phyloP scores from a whole-genome alignment of 768 basidiomycete genomes.

The Lactarius trivialis region DNA sequence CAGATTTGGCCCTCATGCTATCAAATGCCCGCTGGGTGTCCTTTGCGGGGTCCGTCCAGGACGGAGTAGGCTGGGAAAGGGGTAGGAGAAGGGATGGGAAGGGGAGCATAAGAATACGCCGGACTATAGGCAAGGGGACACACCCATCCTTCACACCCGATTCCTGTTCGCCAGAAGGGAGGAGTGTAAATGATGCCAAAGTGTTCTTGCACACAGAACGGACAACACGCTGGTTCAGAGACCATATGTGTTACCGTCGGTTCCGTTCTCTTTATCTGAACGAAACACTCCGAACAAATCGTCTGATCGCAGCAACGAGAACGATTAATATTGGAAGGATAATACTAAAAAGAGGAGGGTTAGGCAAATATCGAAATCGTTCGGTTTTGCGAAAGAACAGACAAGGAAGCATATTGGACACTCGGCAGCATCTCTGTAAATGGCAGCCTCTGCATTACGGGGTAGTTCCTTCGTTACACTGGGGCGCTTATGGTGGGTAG shows the following conservation, averaged over 20 bases:
- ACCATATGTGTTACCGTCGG: slow-evolving; percentile 93
- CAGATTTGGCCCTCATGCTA: slow-evolving; percentile 13
- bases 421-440: slow-evolving; percentile 82
- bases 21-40: slow-evolving; percentile 36
- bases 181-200: slow-evolving; percentile 89
- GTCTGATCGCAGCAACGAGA: slow-evolving; percentile 98
- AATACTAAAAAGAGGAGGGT: slow-evolving; percentile 55
- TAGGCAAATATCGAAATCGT: slow-evolving; percentile 19
- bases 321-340: slow-evolving; percentile 93
- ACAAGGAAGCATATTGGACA: slow-evolving; percentile 99
- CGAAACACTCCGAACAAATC: slow-evolving; percentile 98
- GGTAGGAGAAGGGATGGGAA: slow-evolving; percentile 1
- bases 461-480: slow-evolving; percentile 55
- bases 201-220: slow-evolving; percentile 96
- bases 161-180: slow-evolving; percentile 74
- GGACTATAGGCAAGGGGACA: slow-evolving; percentile 27
- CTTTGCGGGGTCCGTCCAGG: slow-evolving; percentile 51
- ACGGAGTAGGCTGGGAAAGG: slow-evolving; percentile 26
- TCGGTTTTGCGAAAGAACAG: slow-evolving; percentile 31
- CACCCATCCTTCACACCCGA: slow-evolving; percentile 67
- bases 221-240: slow-evolving; percentile 94
- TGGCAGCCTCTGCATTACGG: slow-evolving; percentile 62
- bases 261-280: slow-evolving; percentile 95
- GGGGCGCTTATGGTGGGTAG: slow-evolving; percentile 48
- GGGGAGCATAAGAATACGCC: slow-evolving; percentile 12